These are phyloP conservation scores for Fraxinus xanthoxyloides DNA, from an alignment of 305 asterid genomes.

Conservation along the genomic window DNA sequence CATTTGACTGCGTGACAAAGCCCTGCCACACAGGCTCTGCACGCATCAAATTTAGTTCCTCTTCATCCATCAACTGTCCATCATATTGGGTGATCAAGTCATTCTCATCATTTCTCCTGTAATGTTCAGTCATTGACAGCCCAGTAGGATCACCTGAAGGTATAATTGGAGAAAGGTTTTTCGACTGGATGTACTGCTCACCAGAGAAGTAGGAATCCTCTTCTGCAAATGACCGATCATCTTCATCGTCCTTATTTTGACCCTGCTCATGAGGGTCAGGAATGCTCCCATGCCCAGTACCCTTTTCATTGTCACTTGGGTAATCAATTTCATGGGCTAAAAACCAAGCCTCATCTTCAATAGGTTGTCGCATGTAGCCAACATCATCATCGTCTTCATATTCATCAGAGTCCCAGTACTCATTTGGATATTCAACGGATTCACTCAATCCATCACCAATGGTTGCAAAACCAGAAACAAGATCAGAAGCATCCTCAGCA, in stretches of 20 bases:
- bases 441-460: slow-evolving; percentile 92
- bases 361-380: slow-evolving; percentile 96
- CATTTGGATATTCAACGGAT: slow-evolving; percentile 83
- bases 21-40: slow-evolving; percentile 98
- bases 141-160: slow-evolving; percentile 57
- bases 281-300: slow-evolving; percentile 69
- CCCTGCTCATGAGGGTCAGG: slow-evolving; percentile 76
- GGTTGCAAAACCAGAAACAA: slow-evolving; percentile 96
- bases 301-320: slow-evolving; percentile 97
- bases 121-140: slow-evolving; percentile 43
- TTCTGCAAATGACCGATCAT: slow-evolving; percentile 91
- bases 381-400: slow-evolving; percentile 97
- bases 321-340: slow-evolving; percentile 97
- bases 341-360: slow-evolving; percentile 97
- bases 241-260: slow-evolving; percentile 74
- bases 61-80: slow-evolving; percentile 93
- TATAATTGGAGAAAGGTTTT: slow-evolving; percentile 53
- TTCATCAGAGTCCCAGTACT: slow-evolving; percentile 98
- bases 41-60: slow-evolving; percentile 80
- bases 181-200: slow-evolving; percentile 66
- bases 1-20: slow-evolving; percentile 76
- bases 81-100: slow-evolving; percentile 70
- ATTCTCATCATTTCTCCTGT: slow-evolving; percentile 46
- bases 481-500: slow-evolving; percentile 90
- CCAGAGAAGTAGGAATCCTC: slow-evolving; percentile 96